These are phyloP conservation scores for Aspergillus persii DNA, from an alignment of 2,329 filamentous ascomycete species.

Conservation along the genomic window DNA sequence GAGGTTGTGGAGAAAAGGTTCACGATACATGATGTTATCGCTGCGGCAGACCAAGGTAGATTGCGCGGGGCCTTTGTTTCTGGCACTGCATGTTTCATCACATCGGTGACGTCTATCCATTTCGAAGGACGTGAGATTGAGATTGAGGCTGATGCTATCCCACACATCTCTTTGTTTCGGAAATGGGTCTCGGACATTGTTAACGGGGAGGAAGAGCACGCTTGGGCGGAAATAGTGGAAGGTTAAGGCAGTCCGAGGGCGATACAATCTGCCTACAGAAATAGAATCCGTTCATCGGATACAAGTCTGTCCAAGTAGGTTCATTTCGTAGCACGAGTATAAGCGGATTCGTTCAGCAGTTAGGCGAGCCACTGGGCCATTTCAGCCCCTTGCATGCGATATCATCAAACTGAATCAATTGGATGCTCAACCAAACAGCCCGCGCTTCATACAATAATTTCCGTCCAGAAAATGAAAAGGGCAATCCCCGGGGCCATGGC, in stretches of 20 bases:
- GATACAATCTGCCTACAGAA: too few relatives aligned
- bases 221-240: not conserved
- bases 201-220: not conserved
- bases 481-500: too few relatives aligned
- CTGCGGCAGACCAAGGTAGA: not conserved
- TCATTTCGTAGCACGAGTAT: too few relatives aligned
- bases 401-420: too few relatives aligned
- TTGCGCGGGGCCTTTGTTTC: not conserved
- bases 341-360: too few relatives aligned
- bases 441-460: too few relatives aligned
- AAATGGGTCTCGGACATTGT: not conserved
- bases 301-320: too few relatives aligned
- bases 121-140: not conserved
- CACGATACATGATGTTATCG: not conserved
- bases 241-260: not conserved
- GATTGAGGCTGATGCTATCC: not conserved
- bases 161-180: not conserved
- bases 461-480: too few relatives aligned
- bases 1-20: not conserved
- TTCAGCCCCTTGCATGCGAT: too few relatives aligned
- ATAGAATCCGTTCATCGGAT: too few relatives aligned
- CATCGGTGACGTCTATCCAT: not conserved
- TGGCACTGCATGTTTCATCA: not conserved
- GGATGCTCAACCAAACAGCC: too few relatives aligned
- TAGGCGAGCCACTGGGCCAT: too few relatives aligned